phyloP scores from a whole-genome alignment of 2,329 filamentous ascomycete genomes.

The Tolypocladium cylindrosporum region DNA sequence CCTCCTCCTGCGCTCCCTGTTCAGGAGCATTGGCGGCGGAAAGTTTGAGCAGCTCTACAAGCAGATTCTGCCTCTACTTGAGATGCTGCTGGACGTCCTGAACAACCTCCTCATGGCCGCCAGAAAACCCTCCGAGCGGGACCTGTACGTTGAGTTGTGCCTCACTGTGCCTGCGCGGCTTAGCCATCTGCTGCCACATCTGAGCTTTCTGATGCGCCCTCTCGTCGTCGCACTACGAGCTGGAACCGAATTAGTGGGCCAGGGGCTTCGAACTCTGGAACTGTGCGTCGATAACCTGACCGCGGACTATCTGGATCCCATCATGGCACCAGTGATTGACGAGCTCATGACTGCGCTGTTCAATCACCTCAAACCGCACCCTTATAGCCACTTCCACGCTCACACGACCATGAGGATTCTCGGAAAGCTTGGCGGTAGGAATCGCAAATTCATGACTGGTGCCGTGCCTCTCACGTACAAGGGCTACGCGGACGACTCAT shows the following conservation, averaged over 20 bases:
- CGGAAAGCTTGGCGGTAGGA: conserved; percentile 90
- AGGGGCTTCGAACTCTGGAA: conserved; percentile 86
- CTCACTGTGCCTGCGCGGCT: conserved; percentile 90
- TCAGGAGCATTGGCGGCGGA: conserved; percentile 91
- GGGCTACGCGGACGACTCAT: conserved; percentile 74
- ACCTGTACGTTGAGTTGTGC: conserved; percentile 94
- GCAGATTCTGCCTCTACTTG: conserved; percentile 87
- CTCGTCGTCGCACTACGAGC: conserved; percentile 90
- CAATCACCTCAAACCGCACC: conserved; percentile 86
- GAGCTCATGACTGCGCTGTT: conserved; percentile 97
- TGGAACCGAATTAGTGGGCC: conserved; percentile 86
- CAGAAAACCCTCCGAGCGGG: conserved; percentile 79
- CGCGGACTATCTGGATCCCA: conserved; percentile 93
- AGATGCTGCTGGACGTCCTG: conserved; percentile 95
- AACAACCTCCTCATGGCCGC: conserved; percentile 90
- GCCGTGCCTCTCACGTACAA: conserved; percentile 77
- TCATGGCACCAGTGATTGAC: conserved; percentile 98
- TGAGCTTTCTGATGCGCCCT: conserved; percentile 94
- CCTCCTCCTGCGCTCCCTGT: conserved; percentile 79
- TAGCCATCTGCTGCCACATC: conserved; percentile 87
- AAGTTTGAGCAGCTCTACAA: conserved; percentile 98
- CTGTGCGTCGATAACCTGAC: conserved; percentile 97
- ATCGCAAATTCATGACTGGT: conserved; percentile 89
- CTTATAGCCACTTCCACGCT: conserved; percentile 94
- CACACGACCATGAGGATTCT: conserved; percentile 97